A percentile compares a stretch with the other conserved stretches of the same genome.
Conservation (phyloP, 2,329 filamentous ascomycete genomes). For the Lachnellula cervina region DNA sequence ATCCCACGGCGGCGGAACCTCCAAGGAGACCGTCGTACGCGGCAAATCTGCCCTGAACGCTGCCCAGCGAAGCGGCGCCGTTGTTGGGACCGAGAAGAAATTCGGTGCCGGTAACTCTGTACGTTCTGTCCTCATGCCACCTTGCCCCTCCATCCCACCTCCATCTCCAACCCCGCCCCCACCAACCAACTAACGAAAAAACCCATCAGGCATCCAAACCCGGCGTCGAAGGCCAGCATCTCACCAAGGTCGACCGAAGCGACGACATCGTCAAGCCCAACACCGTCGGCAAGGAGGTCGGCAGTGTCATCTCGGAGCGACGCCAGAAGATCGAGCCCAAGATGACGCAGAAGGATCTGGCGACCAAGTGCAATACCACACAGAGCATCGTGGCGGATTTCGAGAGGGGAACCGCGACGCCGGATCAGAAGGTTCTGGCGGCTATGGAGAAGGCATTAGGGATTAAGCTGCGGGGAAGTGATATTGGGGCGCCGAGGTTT, state of each 20-base stretch:
- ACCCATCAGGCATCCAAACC: constrained; percentile 43
- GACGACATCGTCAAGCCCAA: constrained; percentile 98
- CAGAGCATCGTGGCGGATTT: constrained; percentile 75
- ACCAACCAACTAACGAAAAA: constrained; percentile 11
- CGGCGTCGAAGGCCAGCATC: constrained; percentile 76
- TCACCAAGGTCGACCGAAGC: constrained; percentile 95
- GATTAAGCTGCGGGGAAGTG: constrained; percentile 77
- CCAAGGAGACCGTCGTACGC: constrained; percentile 83
- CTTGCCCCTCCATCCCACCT: not conserved
- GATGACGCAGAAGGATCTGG: constrained; percentile 89
- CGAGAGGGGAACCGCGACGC: constrained; percentile 72
- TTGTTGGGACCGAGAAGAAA: constrained; percentile 92
- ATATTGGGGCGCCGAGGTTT: constrained; percentile 82
- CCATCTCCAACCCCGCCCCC: not conserved
- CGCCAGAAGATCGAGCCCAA: constrained; percentile 82
- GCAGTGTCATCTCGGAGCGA: constrained; percentile 73
- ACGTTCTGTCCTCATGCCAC: constrained; percentile 38
- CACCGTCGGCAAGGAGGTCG: constrained; percentile 76
- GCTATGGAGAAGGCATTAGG: constrained; percentile 82
- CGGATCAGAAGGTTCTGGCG: constrained; percentile 77
- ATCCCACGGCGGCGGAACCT: constrained; percentile 61
- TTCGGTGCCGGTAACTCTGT: constrained; percentile 71
- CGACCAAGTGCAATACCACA: constrained; percentile 85
- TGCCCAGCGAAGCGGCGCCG: constrained; percentile 71
- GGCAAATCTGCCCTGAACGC: constrained; percentile 83